Base-by-base conservation (phyloP, 148 eudicot genomes). In the Arbutus unedo region DNA sequence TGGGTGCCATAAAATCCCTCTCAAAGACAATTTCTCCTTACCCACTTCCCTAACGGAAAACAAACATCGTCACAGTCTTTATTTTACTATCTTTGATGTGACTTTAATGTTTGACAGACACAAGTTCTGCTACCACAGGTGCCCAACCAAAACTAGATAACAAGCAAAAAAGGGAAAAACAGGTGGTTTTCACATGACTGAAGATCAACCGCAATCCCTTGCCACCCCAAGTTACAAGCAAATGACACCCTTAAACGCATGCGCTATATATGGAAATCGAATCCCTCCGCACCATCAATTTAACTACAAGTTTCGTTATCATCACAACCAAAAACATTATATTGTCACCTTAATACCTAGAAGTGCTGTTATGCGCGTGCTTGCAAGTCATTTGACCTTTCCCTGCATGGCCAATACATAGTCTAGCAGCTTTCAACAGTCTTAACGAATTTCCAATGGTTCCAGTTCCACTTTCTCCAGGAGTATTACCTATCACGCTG, bases 391-490 rank as follows among this genome's bases (percentile, higher is more conserved):
- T 74, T 45, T 48, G 55, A 74, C 41, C 41, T 48, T 64, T 64
- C 10, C 15, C 41, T 0, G 71, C 43, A 21, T 5, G 43, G 70
- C 41, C 23, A 64, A 25, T 64, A 25, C 38, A 8, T 64, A 25
- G 71, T 64, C 71, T 23, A 64, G 71, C 71, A 23, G 71, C 71
- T 64, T 64, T 8, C 49, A n/a, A n/a, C 6, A 74, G n/a, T 51
- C 78, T 49, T 2, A 23, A 49, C 8, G 9, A 49, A 76, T 76
- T 76, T 51, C 59, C 31, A 3, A 9, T 59, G 11, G 41, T 64
- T 64, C 13, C 78, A 23, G 19, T 76, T 76, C 78, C 78, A 76
- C 11, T 76, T 51, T 50, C 59, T 51, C 78, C 78, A 11, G 10
- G 43, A 76, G 43, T 31, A 66, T 25, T 13, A 31, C 13, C 48